Evolutionary conservation across 208 protist genomes (phyloP), one percentile per base, ranked within the genome.

Genomic region (Herpetomonas muscarum): DNA sequence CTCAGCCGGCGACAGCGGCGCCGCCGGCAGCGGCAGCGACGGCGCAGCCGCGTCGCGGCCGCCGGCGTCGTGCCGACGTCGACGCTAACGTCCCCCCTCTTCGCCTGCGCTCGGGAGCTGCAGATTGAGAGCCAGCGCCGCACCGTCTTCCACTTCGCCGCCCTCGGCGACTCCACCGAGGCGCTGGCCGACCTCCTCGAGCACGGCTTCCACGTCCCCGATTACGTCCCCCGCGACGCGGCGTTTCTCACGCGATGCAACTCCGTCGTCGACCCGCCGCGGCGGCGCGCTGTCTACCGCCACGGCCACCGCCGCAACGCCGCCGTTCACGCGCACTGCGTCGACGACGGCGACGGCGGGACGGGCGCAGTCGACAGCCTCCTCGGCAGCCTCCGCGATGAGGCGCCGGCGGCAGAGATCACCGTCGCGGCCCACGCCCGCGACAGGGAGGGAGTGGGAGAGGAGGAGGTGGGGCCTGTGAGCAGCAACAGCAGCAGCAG

Each of bases 111-210:
- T 22, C 41, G 41, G 10, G 41, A 46, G 41, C 41, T 46, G 41
- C 41, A 46, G 41, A 24, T 9, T 19, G 41, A 46, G 41, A 9
- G 22, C 41, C 15, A 46, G 22, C 60, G 42, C 1, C 45, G 55
- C 4, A 74, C 65, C n/a, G 55, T 64, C 21, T 80, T 80, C 31
- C 74, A 80, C 61, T 68, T 68, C 0, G 60, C 64, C 17, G 74
- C 74, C 17, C 39, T 80, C 5, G 74, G 74, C 31, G 57, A 80
- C 59, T 80, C 74, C 4, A 71, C 64, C 0, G 74, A 80, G 54
- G 69, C 67, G 12, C 55, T 70, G 26, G 74, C 74, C 31, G 68
- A 73, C 61, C 53, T 73, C 46, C 58, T 76, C 57, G 48, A 61
- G 19, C 15, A 24, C 19, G 69, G 56, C 49, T 50, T 66, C 28